Evolutionary conservation across 305 asterid genomes (phyloP), one percentile per base, ranked within the genome.

Genomic region (Fraxinus latifolia): DNA sequence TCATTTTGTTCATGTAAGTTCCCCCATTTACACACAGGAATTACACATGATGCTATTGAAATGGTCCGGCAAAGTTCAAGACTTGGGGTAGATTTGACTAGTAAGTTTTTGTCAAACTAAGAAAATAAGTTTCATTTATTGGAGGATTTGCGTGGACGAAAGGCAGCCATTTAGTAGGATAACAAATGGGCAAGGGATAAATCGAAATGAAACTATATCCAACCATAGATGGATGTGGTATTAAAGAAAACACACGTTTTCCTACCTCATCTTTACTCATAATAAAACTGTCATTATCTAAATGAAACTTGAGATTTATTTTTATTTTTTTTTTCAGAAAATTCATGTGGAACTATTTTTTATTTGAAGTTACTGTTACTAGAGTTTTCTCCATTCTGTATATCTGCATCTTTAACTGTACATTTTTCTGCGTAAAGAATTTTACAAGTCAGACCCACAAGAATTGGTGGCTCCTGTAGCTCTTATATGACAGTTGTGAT

Each of bases 391-490:
- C 88, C 91, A 81, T 74, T 79, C 71, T 77, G 55, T 78, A 77
- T 80, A 32, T n/a, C 80, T 50, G 70, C 78, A 47, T n/a, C 65
- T 68, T 75, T 76, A 31, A 25, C 70, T 71, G 47, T 77, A 75
- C 44, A 53, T 53, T 83, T 79, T 82, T 82, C 86, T 83, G 84
- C 81, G 82, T 77, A 75, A 76, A 79, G 31, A 76, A 71, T 5
- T 33, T 71, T 29, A 77, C 82, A 19, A 58, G 14, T 25, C 67
- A 88, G 87, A 84, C 91, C 90, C 90, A 94, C 97, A 85, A 88
- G 88, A 90, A 88, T 79, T 80, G 87, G 98, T 93, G 99, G 97
- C 88, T 89, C 84, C 83, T 88, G 88, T 88, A 82, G 82, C 87
- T 82, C 86, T 77, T 1, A 75, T 50, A 29, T 71, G 72, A 60